Evolutionary conservation across 2,329 filamentous ascomycete species (phyloP).

Genomic region (Verticillium alfalfae): DNA sequence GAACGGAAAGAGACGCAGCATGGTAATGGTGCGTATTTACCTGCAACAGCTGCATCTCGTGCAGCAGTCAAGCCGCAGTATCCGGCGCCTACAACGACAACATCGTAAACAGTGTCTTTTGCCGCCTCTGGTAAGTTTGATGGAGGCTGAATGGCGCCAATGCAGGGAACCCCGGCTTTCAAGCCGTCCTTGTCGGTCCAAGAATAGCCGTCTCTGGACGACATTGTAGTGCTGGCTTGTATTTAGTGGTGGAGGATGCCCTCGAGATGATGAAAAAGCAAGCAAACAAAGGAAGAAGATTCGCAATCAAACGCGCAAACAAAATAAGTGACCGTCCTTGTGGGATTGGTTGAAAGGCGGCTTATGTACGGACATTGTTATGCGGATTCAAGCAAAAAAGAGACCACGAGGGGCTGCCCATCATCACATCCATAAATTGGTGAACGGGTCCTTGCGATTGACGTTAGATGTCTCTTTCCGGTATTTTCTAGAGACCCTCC

Average conservation of each 20-base stretch:
- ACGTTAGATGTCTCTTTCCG: background rate
- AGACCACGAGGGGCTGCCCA: too few relatives aligned
- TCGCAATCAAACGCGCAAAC: background rate
- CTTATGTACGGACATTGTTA: too few relatives aligned
- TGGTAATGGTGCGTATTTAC: constrained; percentile 9
- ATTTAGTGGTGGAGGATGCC: background rate
- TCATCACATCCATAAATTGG: background rate
- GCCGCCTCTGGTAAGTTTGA: constrained; percentile 11
- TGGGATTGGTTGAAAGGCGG: background rate
- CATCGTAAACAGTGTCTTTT: constrained; percentile 14
- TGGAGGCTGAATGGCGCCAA: constrained; percentile 20
- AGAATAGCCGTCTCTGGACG: constrained; percentile 21
- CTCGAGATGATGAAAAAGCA: background rate
- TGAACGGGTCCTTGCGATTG: too few relatives aligned
- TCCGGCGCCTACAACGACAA: constrained; percentile 22
- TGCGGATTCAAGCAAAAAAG: too few relatives aligned
- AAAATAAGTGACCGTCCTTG: too few relatives aligned
- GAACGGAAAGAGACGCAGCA: background rate
- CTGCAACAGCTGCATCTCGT: constrained; percentile 19
- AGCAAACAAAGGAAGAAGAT: background rate
- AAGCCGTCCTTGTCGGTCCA: constrained; percentile 22
- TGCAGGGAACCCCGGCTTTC: constrained; percentile 20
- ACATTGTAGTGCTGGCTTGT: constrained; percentile 11
- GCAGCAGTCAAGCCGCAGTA: constrained; percentile 22
- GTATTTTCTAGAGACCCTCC: background rate